Conservation (phyloP, 495 filamentous ascomycete genomes). For the Trichoderma asperelloides region DNA sequence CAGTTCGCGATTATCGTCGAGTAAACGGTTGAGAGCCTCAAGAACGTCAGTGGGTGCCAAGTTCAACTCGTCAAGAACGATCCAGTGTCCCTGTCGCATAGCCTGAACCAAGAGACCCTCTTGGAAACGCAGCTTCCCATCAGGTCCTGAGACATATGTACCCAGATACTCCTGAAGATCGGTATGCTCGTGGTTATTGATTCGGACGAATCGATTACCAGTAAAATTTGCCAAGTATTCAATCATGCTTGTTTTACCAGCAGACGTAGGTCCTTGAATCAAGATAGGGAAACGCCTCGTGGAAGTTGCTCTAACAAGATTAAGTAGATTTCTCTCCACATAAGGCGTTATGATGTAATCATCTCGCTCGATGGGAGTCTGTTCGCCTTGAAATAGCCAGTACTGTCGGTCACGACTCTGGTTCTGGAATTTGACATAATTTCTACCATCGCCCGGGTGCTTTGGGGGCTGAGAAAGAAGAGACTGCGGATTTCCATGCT, state of each 20-base stretch:
- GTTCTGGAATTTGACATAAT: slow-evolving; percentile 71
- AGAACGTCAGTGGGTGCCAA: slow-evolving; percentile 92
- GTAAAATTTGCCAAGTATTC: slow-evolving; percentile 93
- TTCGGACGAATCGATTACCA: slow-evolving; percentile 92
- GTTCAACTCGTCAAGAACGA: slow-evolving; percentile 95
- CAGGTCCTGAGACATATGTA: slow-evolving; percentile 77
- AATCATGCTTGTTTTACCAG: slow-evolving; percentile 98
- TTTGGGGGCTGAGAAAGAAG: slow-evolving; percentile 65
- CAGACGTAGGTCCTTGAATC: slow-evolving; percentile 94
- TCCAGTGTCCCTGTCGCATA: slow-evolving; percentile 88
- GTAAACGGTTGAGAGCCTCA: slow-evolving; percentile 85
- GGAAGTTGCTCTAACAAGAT: slow-evolving; percentile 84
- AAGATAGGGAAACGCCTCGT: slow-evolving; percentile 87
- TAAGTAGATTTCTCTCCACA: slow-evolving; percentile 86
- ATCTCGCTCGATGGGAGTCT: slow-evolving; percentile 56
- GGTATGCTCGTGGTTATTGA: slow-evolving; percentile 99
- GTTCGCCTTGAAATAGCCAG: slow-evolving; percentile 73
- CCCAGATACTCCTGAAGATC: slow-evolving; percentile 97
- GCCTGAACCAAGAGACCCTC: slow-evolving; percentile 93
- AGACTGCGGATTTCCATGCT: slow-evolving; percentile 54
- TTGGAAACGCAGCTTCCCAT: slow-evolving; percentile 80
- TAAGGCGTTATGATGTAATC: slow-evolving; percentile 97
- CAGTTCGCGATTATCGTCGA: slow-evolving; percentile 97
- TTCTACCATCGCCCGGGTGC: slow-evolving; percentile 61
- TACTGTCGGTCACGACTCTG: slow-evolving; percentile 61